Evolutionary conservation across 2,329 filamentous ascomycete genomes (phyloP).

Genomic region (Alternaria infectoria): DNA sequence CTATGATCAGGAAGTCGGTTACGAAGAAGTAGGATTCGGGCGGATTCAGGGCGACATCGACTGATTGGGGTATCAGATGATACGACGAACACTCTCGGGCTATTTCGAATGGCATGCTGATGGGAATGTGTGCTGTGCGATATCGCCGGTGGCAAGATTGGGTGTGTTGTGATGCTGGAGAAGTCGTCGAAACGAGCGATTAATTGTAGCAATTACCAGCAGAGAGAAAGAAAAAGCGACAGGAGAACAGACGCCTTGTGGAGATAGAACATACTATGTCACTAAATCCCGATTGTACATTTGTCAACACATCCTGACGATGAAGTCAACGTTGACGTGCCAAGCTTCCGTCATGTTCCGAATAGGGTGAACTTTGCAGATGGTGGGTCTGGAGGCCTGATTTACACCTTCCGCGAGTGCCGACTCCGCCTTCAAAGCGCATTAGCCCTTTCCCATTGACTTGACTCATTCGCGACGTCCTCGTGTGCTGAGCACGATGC

Average conservation of each 20-base stretch:
- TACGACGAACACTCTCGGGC: constrained; percentile 48
- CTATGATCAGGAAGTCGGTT: constrained; percentile 50
- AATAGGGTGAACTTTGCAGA: constrained; percentile 5
- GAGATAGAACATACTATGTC: not conserved
- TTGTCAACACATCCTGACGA: not conserved
- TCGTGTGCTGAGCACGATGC: not conserved
- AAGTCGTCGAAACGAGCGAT: not conserved
- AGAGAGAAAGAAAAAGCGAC: not conserved
- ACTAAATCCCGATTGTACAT: not conserved
- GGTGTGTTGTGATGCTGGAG: not conserved
- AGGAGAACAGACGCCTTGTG: not conserved
- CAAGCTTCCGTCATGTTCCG: constrained; percentile 34
- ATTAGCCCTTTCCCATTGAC: not conserved
- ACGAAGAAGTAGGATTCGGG: constrained; percentile 51
- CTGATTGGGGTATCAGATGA: constrained; percentile 60
- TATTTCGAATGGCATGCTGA: constrained; percentile 40
- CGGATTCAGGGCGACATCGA: constrained; percentile 50
- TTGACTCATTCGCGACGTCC: not conserved
- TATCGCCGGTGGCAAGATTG: not conserved
- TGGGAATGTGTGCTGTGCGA: not conserved
- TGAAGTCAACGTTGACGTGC: constrained; percentile 20
- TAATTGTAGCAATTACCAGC: not conserved
- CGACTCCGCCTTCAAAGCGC: constrained; percentile 1
- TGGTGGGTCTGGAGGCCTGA: constrained; percentile 2
- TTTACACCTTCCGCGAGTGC: not conserved